Conservation (phyloP, 1,139 yeast genomes). For the Yamadazyma kanchanaburiensis region DNA sequence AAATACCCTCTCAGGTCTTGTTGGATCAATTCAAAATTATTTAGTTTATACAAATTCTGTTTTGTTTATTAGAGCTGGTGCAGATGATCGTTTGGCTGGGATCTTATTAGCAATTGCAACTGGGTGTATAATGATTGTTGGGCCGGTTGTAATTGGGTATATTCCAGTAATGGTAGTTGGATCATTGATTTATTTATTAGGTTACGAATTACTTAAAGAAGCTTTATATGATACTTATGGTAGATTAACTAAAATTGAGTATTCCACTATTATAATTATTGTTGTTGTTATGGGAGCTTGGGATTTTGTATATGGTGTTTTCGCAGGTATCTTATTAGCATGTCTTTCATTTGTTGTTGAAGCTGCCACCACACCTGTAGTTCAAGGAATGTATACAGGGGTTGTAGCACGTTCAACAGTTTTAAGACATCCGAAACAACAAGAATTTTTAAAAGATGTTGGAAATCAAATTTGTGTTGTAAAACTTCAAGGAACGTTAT, state of each 20-base stretch:
- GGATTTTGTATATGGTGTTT: conserved; percentile 91
- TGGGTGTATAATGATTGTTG: conserved; percentile 73
- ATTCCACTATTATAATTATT: conserved; percentile 76
- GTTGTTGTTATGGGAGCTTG: conserved; percentile 92
- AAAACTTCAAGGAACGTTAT: conserved; percentile 82
- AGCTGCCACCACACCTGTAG: conserved; percentile 81
- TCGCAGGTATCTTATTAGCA: conserved; percentile 87
- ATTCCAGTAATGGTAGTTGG: conserved; percentile 97
- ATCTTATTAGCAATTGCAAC: conserved; percentile 82
- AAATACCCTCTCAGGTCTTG: conserved; percentile 77
- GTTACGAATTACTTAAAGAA: conserved; percentile 85
- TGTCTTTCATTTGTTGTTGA: conserved; percentile 90
- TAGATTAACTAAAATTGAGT: conserved; percentile 71
- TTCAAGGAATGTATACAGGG: conserved; percentile 82
- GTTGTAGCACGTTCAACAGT: conserved; percentile 90
- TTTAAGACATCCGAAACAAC: conserved; percentile 86
- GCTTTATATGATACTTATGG: conserved; percentile 85
- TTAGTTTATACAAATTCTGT: conserved; percentile 93
- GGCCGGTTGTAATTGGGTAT: conserved; percentile 89
- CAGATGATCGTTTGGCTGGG: conserved; percentile 86
- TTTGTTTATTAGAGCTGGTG: conserved; percentile 89
- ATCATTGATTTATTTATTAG: conserved; percentile 81
- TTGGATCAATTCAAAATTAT: conserved; percentile 91
- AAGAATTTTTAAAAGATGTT: conserved; percentile 76
- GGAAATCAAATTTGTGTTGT: conserved; percentile 89